Evolutionary conservation across 2,329 filamentous ascomycete genomes (phyloP), one percentile per base, ranked within the genome.

Genomic region (Catunica adiposa): DNA sequence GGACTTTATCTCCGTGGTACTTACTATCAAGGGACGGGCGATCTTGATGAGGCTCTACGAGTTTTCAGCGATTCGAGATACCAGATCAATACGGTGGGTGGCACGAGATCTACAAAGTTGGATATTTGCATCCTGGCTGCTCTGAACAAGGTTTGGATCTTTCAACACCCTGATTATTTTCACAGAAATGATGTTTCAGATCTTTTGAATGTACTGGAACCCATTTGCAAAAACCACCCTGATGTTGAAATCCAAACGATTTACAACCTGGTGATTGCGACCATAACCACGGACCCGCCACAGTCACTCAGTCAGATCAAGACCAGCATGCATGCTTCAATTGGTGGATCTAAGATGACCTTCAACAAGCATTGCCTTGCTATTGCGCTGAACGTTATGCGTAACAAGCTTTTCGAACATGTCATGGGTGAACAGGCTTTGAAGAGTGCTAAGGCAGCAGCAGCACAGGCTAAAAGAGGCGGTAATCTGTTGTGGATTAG

Each of bases 321-420:
- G 68, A 78, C 83, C 42, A 80, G 84, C 63, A 82, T 96, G 55
- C 81, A 86, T 59, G 74, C 76, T 40, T 84, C 88, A 1, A 75
- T 95, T 44, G 75, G 77, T 40, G 79, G 80, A 2, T 83, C 86
- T 11, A 83, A 83, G 60, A 72, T 73, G 6, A 81, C 84, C 7
- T 74, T 75, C 55, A 95, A 95, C 65, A 79, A 79, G 29, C 85
- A 94, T 61, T 83, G 89, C 55, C 76, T 89, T n/a, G 83, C 83
- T 51, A 84, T 96, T 60, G 82, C 84, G 4, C 78, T 96, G 58
- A 89, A 82, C 61, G 82, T 92, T 61, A 94, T 96, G 84, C 84
- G 85, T 54, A 81, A 78, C 63, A 79, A 82, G 53, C 84, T 95
- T 63, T 96, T 89, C 67, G 82, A 83, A 48, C 84, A 84, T 58